Percentiles rank a stretch among this genome's conserved stretches.
Conservation (phyloP, 768 basidiomycete genomes). For the Nidularia sp. region DNA sequence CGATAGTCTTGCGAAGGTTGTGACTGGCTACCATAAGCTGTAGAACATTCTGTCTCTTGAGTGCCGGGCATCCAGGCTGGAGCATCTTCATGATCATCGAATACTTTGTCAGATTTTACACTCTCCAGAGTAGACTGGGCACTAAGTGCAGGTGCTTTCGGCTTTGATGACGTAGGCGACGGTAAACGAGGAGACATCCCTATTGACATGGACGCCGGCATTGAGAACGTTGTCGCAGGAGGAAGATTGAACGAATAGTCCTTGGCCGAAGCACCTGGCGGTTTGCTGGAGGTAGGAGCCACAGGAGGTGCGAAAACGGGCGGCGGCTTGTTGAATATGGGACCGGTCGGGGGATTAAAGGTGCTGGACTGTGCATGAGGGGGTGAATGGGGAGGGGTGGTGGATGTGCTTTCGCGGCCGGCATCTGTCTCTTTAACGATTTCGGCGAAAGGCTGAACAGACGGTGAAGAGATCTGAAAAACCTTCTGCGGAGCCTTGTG, state of each 20-base stretch:
- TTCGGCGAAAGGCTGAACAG: slow-evolving; percentile 2
- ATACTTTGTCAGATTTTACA: slow-evolving; percentile 43
- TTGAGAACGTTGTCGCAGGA: slow-evolving; percentile 28
- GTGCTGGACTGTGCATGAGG: slow-evolving; percentile 28
- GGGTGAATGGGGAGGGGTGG: slow-evolving; percentile 58
- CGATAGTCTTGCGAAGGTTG: slow-evolving; percentile 15
- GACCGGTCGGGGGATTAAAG: slow-evolving; percentile 31
- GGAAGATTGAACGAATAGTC: slow-evolving; percentile 27
- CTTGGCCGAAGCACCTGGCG: slow-evolving; percentile 12
- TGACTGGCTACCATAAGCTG: slow-evolving; percentile 29
- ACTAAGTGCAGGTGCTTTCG: slow-evolving; percentile 24
- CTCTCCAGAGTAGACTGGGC: slow-evolving; percentile 55
- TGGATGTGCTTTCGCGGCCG: slow-evolving; percentile 37
- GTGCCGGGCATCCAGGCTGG: slow-evolving; percentile 55
- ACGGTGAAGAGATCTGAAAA: slow-evolving; percentile 16
- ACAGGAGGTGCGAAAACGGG: slow-evolving; percentile 50
- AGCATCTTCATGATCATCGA: slow-evolving; percentile 39
- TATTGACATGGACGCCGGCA: slow-evolving; percentile 40
- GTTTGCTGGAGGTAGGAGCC: slow-evolving; percentile 13
- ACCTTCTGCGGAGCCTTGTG: slow-evolving; percentile 21
- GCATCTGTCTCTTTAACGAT: background rate
- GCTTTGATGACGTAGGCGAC: slow-evolving; percentile 19
- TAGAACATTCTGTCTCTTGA: slow-evolving; percentile 56
- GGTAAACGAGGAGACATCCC: slow-evolving; percentile 33
- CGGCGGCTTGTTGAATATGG: slow-evolving; percentile 58